phyloP scores from a whole-genome alignment of 2,329 filamentous ascomycete species.

The Sphaerulina vaccinii region DNA sequence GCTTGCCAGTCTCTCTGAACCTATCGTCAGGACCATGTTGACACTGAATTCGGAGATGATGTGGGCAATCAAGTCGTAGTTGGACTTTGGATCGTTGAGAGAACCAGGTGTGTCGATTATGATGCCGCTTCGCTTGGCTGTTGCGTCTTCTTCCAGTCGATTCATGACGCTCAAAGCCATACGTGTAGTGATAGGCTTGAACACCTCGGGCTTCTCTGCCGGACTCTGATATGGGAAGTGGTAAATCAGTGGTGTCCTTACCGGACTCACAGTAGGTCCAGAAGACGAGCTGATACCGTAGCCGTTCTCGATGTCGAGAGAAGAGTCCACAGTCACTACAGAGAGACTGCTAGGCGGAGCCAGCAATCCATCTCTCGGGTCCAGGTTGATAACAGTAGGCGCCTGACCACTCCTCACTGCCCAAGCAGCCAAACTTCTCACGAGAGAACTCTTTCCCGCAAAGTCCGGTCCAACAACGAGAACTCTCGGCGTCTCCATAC shows the following conservation, averaged over 20 bases:
- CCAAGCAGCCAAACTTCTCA: constrained; percentile 65
- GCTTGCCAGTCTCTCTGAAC: constrained; percentile 71
- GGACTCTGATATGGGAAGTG: constrained; percentile 75
- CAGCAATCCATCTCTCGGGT: constrained; percentile 67
- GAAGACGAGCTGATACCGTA: constrained; percentile 91
- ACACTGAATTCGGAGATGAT: constrained; percentile 68
- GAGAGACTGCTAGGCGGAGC: constrained; percentile 71
- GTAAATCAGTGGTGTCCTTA: constrained; percentile 89
- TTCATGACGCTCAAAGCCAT: constrained; percentile 77
- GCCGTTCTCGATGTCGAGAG: constrained; percentile 78
- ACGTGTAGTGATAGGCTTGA: constrained; percentile 70
- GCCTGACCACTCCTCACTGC: constrained; percentile 79
- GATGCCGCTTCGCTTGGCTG: constrained; percentile 70
- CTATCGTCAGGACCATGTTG: constrained; percentile 78
- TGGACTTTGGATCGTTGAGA: constrained; percentile 62
- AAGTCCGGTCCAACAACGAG: constrained; percentile 76
- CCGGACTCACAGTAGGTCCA: constrained; percentile 80
- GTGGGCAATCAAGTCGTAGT: constrained; percentile 77
- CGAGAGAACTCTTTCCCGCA: constrained; percentile 63
- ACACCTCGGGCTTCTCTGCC: constrained; percentile 69
- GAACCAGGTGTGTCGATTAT: constrained; percentile 81
- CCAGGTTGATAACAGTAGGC: constrained; percentile 77
- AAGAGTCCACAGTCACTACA: constrained; percentile 79
- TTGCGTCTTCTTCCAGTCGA: constrained; percentile 71
- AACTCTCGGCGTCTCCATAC: constrained; percentile 69